Conservation (phyloP, 2,329 filamentous ascomycete species). For the Eutypa lata region DNA sequence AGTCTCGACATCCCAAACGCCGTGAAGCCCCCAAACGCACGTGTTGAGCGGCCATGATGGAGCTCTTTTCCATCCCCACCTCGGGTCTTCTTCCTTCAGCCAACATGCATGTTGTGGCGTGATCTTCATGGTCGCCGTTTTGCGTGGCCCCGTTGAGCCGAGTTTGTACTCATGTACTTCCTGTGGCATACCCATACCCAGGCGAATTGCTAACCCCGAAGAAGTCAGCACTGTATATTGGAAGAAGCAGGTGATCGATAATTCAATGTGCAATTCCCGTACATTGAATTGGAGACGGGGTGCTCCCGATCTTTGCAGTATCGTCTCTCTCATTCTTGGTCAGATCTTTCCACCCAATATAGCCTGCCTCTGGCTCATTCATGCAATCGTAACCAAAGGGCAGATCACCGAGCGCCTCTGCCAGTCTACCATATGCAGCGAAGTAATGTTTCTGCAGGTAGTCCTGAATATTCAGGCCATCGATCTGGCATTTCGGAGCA, state of each 20-base stretch:
- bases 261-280: slow-evolving; percentile 4
- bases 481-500: slow-evolving; percentile 16
- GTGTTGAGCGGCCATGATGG: slow-evolving; percentile 13
- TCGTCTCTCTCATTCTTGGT: slow-evolving; percentile 12
- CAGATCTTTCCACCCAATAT: slow-evolving; percentile 16
- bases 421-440: slow-evolving; percentile 15
- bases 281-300: slow-evolving; percentile 16
- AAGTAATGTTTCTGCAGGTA: slow-evolving; percentile 21
- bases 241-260: too few species aligned
- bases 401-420: slow-evolving; percentile 12
- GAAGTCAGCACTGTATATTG: too few species aligned
- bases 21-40: slow-evolving; percentile 24
- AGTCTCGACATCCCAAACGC: slow-evolving; percentile 15
- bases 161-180: slow-evolving; percentile 15
- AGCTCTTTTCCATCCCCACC: slow-evolving; percentile 15
- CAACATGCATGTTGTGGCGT: slow-evolving; percentile 13
- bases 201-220: background rate
- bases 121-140: slow-evolving; percentile 13
- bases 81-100: slow-evolving; percentile 14
- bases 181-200: slow-evolving; percentile 16
- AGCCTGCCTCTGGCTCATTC: slow-evolving; percentile 21
- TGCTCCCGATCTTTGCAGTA: slow-evolving; percentile 18
- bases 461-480: slow-evolving; percentile 21
- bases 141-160: slow-evolving; percentile 19
- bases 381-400: slow-evolving; percentile 21